Base-by-base conservation (phyloP, 1,284 basidiomycete species). In the Fereydounia khargensis region DNA sequence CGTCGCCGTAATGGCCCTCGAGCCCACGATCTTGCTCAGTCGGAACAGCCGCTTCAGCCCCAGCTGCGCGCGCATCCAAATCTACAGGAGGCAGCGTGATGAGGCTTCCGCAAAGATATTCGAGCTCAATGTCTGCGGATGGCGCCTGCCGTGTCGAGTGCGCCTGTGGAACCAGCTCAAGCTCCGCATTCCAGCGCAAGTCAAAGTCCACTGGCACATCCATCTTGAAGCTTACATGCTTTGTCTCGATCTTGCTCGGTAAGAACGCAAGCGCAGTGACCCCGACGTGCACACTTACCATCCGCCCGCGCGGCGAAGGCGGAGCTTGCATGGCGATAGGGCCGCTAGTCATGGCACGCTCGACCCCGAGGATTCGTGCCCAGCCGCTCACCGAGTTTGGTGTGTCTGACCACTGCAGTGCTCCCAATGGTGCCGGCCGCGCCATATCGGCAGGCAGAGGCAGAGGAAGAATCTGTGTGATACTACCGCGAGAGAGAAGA, bases 331-430 rank as follows among this genome's bases (percentile, higher is more conserved):
- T 10, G 11, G 55, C 23, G 2, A 41, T 48, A 10, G 37, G 25
- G 6, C 50, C 56, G 3, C 14, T 42, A 18, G 47, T 49, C 21
- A 24, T 38, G 10, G 48, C 51, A 3, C 60, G 47, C 31, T 64
- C 60, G 25, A 64, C 42, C 18, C 60, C 60, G 2, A 64, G 35
- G 35, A 64, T 52, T 14, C 60, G 34, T 3, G 56, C 51, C 55
- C 56, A 59, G 17, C 60, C 60, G 5, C 56, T 55, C 13, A 64
- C 60, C 2, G 60, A 47, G n/a, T 55, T 59, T 16, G 60, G 60
- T 11, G 51, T 54, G 35, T 54, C 50, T 10, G 49, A 54, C 60
- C 60, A 64, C 40, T 64, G 56, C 39, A 64, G 38, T 9, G 56
- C 51, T 3, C 44, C 55, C 18, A 64, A 32, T 16, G 60, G 60